Percentiles rank a stretch among this genome's conserved stretches.
Evolutionary conservation across 148 eudicot genomes (phyloP).

Genomic region (Polygonum aviculare): DNA sequence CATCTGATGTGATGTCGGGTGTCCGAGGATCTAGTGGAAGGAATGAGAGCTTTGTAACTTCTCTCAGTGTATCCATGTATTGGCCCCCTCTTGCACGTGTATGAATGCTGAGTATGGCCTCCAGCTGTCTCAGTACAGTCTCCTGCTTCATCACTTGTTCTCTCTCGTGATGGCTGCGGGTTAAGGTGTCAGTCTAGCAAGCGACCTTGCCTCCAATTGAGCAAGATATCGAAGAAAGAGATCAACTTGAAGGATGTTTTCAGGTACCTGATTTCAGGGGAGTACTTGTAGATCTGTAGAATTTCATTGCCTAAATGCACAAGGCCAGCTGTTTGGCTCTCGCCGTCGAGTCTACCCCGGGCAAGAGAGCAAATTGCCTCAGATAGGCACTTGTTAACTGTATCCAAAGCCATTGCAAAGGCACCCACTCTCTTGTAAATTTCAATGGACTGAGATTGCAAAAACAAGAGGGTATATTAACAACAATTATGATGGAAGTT

Average conservation of each 20-base stretch:
- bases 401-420: slow-evolving; percentile 82
- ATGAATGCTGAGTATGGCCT: slow-evolving; percentile 70
- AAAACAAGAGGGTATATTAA: not conserved
- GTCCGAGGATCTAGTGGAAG: slow-evolving; percentile 85
- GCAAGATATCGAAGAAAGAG: not conserved
- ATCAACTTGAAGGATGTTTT: not conserved
- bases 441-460: slow-evolving; percentile 60
- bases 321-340: slow-evolving; percentile 72
- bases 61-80: slow-evolving; percentile 70
- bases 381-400: slow-evolving; percentile 80
- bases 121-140: slow-evolving; percentile 81
- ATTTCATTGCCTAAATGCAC: slow-evolving; percentile 89
- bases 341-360: slow-evolving; percentile 86
- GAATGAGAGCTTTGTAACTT: slow-evolving; percentile 71
- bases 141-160: slow-evolving; percentile 74
- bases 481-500: not conserved
- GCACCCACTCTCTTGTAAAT: slow-evolving; percentile 91
- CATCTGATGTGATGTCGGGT: slow-evolving; percentile 42
- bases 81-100: slow-evolving; percentile 50
- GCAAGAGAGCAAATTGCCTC: slow-evolving; percentile 88
- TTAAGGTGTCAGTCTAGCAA: not conserved
- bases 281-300: slow-evolving; percentile 64
- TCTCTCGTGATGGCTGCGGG: slow-evolving; percentile 67
- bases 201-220: not conserved
- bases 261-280: slow-evolving; percentile 62